Evolutionary conservation across 1,284 basidiomycete species (phyloP), one percentile per base, ranked within the genome.

Genomic region (Cutaneotrichosporon sp.): DNA sequence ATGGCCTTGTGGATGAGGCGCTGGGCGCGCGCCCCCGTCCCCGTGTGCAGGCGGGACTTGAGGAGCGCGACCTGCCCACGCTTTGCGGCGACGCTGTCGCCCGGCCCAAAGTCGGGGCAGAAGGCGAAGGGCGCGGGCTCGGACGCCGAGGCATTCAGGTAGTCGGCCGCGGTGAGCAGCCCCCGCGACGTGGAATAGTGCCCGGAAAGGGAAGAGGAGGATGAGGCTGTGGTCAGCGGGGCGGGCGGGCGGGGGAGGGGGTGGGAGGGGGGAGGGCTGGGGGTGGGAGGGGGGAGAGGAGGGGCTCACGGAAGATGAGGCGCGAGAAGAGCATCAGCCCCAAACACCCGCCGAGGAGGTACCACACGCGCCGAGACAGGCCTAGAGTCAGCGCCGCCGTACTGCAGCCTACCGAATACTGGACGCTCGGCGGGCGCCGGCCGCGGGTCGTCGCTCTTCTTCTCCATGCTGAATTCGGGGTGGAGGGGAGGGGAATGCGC

Each of bases 1-100:
- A 97, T 82, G 4, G 92, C 94, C 74, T 90, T 88, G 73, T 89
- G 88, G 53, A 97, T 82, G 25, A 95, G 87, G 52, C 89, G 84
- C 76, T 93, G 90, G 7, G 97, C 81, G 45, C 94, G 83, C 33
- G 89, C 89, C 13, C 90, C 87, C 58, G 87, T 91, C 1, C 94
- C 94, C 0, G 87, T 74, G 78, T 97, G 89, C 58, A 91, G 74
- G 61, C 90, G 82, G 62, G 87, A 91, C 79, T 89, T 88, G n/a
- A 89, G 83, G 27, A 97, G 84, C 4, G 85, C 81, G 58, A 87
- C 81, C 24, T 87, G 83, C 18, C 92, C 91, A 72, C 95, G 91
- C 76, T 89, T 89, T 42, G 82, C 78, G 2, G 87, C 90, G 51
- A 97, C 81, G 47, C 84, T 83, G 77, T 97, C 94, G 2, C 86